Evolutionary conservation across 306 rosid species (phyloP), one percentile per base, ranked within the genome.

Genomic region (peach (Prunus persica)): DNA sequence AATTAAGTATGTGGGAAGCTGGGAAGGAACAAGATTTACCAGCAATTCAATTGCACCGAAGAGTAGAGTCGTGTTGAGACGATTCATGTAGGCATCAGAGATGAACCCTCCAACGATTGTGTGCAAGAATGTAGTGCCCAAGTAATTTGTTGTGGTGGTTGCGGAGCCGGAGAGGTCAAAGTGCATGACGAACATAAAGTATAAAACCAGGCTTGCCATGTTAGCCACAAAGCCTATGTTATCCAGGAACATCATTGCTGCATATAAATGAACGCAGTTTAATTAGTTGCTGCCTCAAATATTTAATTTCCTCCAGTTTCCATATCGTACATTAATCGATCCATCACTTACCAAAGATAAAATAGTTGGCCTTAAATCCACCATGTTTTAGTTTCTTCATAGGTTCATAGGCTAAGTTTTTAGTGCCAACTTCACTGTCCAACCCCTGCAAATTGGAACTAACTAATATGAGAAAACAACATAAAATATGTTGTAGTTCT

Each of bases 211-310:
- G 81, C 82, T 87, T 38, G 25, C 89, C 88, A 84, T 84, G 89
- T 88, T 88, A 19, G 93, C 90, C 63, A 82, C 93, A 79, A 86
- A 88, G 1, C 86, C 93, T 56, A 88, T 72, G 84, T 74, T 84
- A 54, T 88, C 93, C 18, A 89, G 41, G 6, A 73, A 24, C 76
- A 73, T 73, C 76, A 73, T 73, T 73, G 76, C 76, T 73, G 68
- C 67, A 56, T 5, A 72, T 30, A 34, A 16, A 64, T 16, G 0
- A 72, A 22, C 32, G 12, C 63, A 54, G 19, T 22, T 32, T 14
- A 8, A 10, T 71, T 47, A 34, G 3, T 51, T 27, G 19, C 19
- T 27, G 74, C 11, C 19, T 7, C 56, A 20, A 65, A 10, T 49
- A 62, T 19, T 51, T 60, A 47, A 38, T 19, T 4, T 38, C 43